Base-by-base conservation (phyloP, 2,329 filamentous ascomycete species). In the Botrytis hyacinthi region DNA sequence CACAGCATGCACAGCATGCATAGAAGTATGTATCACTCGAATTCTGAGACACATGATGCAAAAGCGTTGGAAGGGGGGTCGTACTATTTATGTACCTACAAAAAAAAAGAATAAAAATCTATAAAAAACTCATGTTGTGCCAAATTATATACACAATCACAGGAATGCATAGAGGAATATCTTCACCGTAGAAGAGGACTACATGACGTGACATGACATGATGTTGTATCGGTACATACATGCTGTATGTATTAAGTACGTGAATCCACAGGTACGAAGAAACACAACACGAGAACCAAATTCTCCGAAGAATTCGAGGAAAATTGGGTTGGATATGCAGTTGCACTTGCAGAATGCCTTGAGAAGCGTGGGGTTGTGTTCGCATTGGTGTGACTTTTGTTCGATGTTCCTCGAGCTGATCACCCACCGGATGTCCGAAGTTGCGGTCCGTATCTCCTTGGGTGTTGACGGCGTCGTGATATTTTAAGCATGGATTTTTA, bases 31-130 rank as follows among this genome's bases (percentile, higher is more conserved):
- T 51, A 66, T 18, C 29, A 37, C 20, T 54, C 22, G 3, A 46
- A 37, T 46, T 67, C 63, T 29, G 32, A 67, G 63, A 67, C 22
- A 67, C 46, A 67, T 67, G 65, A 54, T 67, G 65, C 32, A 54
- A 54, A 54, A 54, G n/a, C 65, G 65, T 67, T 67, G 35, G 35
- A 12, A 35, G 32, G 46, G 63, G 60, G 46, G 32, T 40, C 8
- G 46, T 29, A n/a, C 46, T 54, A 40, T 35, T 32, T 18, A 51
- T 12, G 44, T 37, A 51, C 20, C 32, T 20, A 66, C 9, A 35
- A 44, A 1, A 44, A 44, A 5, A 6, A 18, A 7, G 4, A 12
- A 12, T 14, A n/a, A 4, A n/a, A n/a, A 48, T 12, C 10, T 26
- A 51, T 12, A 12, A 51, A 51, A 35, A n/a, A 35, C 63, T 22